Evolutionary conservation across 73 alveolate genomes (phyloP).

Genomic region (Breviolum minutum): DNA sequence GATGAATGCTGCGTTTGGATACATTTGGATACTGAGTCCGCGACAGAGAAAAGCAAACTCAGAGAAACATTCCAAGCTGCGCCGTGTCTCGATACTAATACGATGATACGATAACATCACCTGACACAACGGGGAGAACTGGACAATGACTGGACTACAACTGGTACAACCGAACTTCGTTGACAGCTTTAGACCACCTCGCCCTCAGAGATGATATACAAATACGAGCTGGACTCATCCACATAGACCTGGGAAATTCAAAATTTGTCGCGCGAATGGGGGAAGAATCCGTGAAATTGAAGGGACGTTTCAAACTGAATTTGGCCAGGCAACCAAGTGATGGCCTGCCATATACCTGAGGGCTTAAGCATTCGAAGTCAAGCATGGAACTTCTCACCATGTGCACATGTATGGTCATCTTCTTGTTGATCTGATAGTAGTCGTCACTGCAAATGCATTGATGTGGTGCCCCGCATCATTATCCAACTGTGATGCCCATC

Average conservation of each 20-base stretch:
- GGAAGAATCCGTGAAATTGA: not conserved
- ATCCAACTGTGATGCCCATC: no score
- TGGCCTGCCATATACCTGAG: constrained; percentile 74
- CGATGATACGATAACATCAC: constrained; percentile 61
- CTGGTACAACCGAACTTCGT: no score
- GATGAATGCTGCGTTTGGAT: no score
- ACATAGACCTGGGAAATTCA: constrained; percentile 42
- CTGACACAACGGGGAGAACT: not conserved
- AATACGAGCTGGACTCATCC: constrained; percentile 37
- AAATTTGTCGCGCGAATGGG: not conserved
- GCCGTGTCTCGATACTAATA: constrained; percentile 48
- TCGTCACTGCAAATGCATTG: no score
- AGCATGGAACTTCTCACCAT: not conserved
- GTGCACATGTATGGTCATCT: no score
- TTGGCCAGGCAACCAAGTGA: constrained; percentile 29
- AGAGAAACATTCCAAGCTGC: constrained; percentile 52
- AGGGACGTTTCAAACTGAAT: not conserved
- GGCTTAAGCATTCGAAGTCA: not conserved
- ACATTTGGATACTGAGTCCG: not conserved
- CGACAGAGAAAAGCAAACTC: constrained; percentile 81
- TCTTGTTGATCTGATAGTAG: no score
- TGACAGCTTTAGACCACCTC: not conserved
- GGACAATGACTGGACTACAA: no score
- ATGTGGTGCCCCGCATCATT: no score
- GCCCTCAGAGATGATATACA: constrained; percentile 83